A percentile compares a stretch with the other conserved stretches of the same genome.
These are phyloP conservation scores for Colletotrichum simmondsii DNA, from an alignment of 2,329 filamentous ascomycete genomes.

Conservation along the genomic window DNA sequence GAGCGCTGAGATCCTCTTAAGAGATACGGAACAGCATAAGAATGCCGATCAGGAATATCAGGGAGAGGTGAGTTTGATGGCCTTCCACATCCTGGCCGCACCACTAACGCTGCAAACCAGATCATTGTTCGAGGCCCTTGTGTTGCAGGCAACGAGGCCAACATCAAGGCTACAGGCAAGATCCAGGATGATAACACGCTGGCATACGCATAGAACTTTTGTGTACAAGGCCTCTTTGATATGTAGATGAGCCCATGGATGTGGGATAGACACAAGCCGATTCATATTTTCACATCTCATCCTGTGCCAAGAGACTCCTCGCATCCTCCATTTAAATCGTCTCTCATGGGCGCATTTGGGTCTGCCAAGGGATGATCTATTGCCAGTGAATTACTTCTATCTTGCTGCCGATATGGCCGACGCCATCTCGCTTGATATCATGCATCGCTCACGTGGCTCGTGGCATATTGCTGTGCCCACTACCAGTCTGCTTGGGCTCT, in stretches of 20 bases:
- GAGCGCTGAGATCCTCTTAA: slow-evolving; percentile 81
- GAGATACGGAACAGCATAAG: slow-evolving; percentile 68
- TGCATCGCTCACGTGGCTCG: too few species aligned
- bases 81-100: background rate
- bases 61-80: slow-evolving; percentile 68
- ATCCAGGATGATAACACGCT: slow-evolving; percentile 81
- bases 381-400: too few species aligned
- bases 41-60: slow-evolving; percentile 71
- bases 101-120: slow-evolving; percentile 49
- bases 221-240: background rate
- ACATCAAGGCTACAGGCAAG: slow-evolving; percentile 71
- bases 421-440: too few species aligned
- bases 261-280: background rate
- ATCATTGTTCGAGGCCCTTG: slow-evolving; percentile 79
- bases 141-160: slow-evolving; percentile 75
- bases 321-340: too few species aligned
- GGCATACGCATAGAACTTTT: slow-evolving; percentile 57
- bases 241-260: background rate
- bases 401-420: too few species aligned
- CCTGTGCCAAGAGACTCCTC: background rate
- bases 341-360: too few species aligned
- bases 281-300: background rate
- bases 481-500: too few species aligned
- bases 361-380: too few species aligned
- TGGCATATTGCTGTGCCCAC: too few species aligned